phyloP scores from a whole-genome alignment of 225 moss, liverwort and hornwort species.

The Marchantia paleacea region DNA sequence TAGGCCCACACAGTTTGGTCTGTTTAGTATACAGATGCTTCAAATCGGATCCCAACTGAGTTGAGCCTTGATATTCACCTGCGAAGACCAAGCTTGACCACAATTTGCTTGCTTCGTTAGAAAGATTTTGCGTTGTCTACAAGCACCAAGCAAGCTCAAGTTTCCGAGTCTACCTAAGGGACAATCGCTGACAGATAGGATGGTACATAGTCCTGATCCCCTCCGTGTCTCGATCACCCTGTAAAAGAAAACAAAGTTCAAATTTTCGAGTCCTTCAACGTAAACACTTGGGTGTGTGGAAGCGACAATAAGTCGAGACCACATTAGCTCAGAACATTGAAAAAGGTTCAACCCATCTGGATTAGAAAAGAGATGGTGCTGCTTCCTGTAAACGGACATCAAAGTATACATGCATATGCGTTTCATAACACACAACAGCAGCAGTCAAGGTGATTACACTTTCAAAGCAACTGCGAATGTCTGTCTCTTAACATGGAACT shows the following conservation, averaged over 20 bases:
- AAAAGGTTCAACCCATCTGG: no score
- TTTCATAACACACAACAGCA: no score
- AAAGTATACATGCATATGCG: no score
- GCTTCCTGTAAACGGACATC: no score
- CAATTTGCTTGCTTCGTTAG: background rate
- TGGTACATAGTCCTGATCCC: background rate
- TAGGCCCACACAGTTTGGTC: background rate
- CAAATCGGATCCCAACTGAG: background rate
- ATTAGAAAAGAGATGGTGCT: no score
- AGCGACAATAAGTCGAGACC: no score
- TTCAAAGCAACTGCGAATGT: no score
- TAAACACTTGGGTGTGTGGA: no score
- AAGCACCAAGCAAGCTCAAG: background rate
- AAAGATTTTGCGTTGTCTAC: background rate
- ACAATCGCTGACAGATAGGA: background rate
- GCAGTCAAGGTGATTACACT: no score
- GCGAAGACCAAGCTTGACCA: background rate
- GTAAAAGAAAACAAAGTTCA: background rate
- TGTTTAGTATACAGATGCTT: conserved; percentile 1
- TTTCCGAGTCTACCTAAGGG: background rate
- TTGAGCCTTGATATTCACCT: background rate
- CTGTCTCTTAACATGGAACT: no score
- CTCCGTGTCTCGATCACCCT: background rate
- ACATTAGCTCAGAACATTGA: no score
- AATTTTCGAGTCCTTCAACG: no score